Evolutionary conservation across 2,329 filamentous ascomycete species (phyloP), one percentile per base, ranked within the genome.

Genomic region (Coniochaeta hoffmannii): DNA sequence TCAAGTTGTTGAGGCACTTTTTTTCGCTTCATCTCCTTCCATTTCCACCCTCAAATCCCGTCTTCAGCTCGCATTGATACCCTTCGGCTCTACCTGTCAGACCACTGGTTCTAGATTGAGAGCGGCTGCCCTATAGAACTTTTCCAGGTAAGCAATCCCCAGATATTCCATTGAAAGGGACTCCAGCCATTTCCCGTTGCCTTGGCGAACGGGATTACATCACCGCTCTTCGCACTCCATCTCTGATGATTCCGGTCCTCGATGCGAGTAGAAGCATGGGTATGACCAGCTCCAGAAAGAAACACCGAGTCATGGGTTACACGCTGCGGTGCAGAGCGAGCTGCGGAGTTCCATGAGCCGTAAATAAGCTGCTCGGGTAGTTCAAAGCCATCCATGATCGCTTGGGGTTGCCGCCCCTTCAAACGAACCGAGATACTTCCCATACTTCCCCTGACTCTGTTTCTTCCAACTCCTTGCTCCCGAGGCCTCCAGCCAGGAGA

Each of bases 1-100:
- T 41, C 17, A 22, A 41, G 41, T 46, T 51, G 55, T 53, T 56
- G 55, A 56, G 55, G 55, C 55, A 56, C 55, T 56, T 56, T 56
- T n/a, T 54, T 53, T 19, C 44, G 50, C 36, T 52, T n/a, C 53
- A 56, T 46, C 53, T 55, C 54, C 46, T 28, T 26, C 55, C 28
- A 24, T 36, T 53, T 49, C 22, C 54, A 50, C 35, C 56, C 41
- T 46, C n/a, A 12, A 24, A 15, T 15, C 22, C 24, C 19, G 5
- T 44, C 38, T 26, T 14, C 24, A 4, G 9, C 4, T 46, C 26
- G 22, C 41, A 46, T 26, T 46, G 41, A 46, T 46, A 46, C 24
- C 41, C 41, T 8, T 46, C 19, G 41, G 19, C 26, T 46, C 41
- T 2, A 26, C 41, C 22, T 28, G 24, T 26, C 41, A 28, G 26